Evolutionary conservation across 2,329 filamentous ascomycete genomes (phyloP), one percentile per base, ranked within the genome.

Genomic region (Cladobotryum protrusum): DNA sequence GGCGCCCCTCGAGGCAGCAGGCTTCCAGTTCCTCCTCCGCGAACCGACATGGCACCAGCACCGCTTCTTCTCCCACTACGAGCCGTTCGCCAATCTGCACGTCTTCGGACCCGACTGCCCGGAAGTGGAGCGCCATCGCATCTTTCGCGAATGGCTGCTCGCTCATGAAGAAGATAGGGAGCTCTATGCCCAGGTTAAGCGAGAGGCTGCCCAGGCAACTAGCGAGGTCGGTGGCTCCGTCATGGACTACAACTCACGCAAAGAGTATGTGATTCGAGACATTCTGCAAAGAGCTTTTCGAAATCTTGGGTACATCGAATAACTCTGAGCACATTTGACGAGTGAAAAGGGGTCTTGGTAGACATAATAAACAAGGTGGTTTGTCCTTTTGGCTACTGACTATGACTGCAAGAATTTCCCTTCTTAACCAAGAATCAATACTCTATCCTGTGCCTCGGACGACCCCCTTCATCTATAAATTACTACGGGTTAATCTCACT

Each of bases 1-100:
- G 7, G 56, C 64, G 2, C 59, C 60, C 3, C 70, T 78, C 4
- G 72, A 76, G 56, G 53, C 57, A 0, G 66, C 58, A 0, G 73
- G 73, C 1, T 77, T 78, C 45, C 63, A 67, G 13, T 77, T 77
- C 44, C 60, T 74, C 1, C 13, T 67, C 0, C 68, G 76, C 15
- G 73, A 79, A 60, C 72, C 69, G 0, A 47, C 37, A 1, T 78
- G 74, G 74, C 64, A 76, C 52, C 60, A 69, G 36, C 76, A 79
- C 55, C 73, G 75, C 32, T 71, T 74, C 57, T 75, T 76, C 58
- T 57, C 55, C 50, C 50, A 47, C 17, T 58, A 65, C 33, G 63
- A 68, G 48, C 67, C 69, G 0, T 57, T 62, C 1, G 64, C 63
- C 3, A 78, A 78, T 54, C 41, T 79, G 47, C 76, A 79, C 54